Base-by-base conservation (phyloP, 2,329 filamentous ascomycete species). In the Apiospora marii region DNA sequence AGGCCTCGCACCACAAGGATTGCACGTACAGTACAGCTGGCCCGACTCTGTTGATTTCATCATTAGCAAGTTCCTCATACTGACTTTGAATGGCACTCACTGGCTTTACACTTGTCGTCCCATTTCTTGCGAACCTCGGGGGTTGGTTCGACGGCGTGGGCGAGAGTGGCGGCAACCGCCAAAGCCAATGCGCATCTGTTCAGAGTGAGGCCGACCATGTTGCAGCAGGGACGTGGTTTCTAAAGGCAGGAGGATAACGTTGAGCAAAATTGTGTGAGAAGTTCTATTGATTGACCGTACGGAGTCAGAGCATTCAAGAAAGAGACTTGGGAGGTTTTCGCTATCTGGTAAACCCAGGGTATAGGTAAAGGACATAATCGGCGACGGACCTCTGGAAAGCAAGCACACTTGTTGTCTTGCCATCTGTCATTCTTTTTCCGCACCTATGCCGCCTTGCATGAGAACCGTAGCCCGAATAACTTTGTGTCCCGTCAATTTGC, bases 31-130 rank as follows among this genome's bases (percentile, higher is more conserved):
- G 16, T 53, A 53, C 51, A 53, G 6, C 24, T 30, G 51, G 13
- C 51, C 51, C 24, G 51, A 53, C 24, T 53, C 51, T 53, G 51
- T 12, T 6, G 6, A 30, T 14, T 3, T 16, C 4, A 30, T 16
- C 12, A 24, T 53, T 53, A 53, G 24, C 51, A 16, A 12, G 27
- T 53, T 14, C 51, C 3, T 6, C 12, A 19, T 30, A 13, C n/a
- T 6, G 51, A 14, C 13, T 53, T 53, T 14, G n/a, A 4, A 19
- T 16, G 13, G 6, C 1, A 53, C 51, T 53, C 24, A 53, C 51
- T 53, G 51, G 51, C 51, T 27, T 53, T 53, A 14, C 51, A 53
- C 24, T 53, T 53, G n/a, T 53, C 51, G 27, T 53, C 51, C 51
- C 51, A 53, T 12, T 53, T 53, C 51, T 53, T 53, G 43, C 43